Evolutionary conservation across 2,329 filamentous ascomycete genomes (phyloP).

Genomic region (Xylaria arbuscula): DNA sequence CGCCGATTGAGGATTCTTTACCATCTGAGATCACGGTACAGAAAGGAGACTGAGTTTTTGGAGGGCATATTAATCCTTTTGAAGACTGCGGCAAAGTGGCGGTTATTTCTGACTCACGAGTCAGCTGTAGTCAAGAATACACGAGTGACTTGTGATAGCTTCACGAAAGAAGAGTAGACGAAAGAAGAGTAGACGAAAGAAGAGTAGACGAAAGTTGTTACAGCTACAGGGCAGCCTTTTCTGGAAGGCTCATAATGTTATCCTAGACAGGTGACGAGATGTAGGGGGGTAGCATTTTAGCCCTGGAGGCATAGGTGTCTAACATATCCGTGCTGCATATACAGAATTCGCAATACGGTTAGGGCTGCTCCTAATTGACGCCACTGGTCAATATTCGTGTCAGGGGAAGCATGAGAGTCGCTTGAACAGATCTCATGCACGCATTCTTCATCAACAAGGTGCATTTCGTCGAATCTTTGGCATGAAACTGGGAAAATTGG

Average conservation of each 20-base stretch:
- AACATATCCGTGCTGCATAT: too few relatives aligned
- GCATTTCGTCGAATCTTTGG: too few relatives aligned
- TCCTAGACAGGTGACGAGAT: not conserved
- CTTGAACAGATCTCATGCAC: too few relatives aligned
- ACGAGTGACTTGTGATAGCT: constrained; percentile 14
- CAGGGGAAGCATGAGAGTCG: too few relatives aligned
- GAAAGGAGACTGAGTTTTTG: not conserved
- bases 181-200: not conserved
- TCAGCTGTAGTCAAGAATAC: constrained; percentile 31
- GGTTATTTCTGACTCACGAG: constrained; percentile 36
- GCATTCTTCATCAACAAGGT: too few relatives aligned
- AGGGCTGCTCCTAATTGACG: too few relatives aligned
- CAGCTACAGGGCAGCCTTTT: not conserved
- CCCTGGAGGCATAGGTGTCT: too few relatives aligned
- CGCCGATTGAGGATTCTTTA: not conserved
- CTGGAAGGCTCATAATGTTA: not conserved
- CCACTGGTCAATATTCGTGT: too few relatives aligned
- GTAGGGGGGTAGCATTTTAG: too few relatives aligned
- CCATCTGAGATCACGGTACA: not conserved
- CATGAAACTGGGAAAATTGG: too few relatives aligned
- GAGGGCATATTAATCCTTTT: not conserved
- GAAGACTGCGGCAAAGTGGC: not conserved
- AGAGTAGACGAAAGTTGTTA: not conserved
- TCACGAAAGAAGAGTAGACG: not conserved
- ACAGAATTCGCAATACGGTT: too few relatives aligned